Conservation (phyloP, 371 early-diverging fungal genomes). For the Mucor irregularis region DNA sequence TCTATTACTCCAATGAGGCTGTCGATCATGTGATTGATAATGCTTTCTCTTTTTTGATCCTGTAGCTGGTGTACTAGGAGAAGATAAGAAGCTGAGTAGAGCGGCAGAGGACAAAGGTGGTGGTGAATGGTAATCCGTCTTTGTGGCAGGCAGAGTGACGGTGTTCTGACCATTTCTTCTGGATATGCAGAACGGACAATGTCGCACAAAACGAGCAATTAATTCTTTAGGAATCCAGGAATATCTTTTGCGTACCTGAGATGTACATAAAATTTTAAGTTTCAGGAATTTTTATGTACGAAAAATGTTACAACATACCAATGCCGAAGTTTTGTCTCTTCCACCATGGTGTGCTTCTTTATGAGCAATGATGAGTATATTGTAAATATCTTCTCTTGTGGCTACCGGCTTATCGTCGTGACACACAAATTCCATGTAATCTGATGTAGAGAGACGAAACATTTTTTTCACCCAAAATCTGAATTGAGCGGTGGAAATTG, state of each 20-base stretch:
- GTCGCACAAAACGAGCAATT: conserved; percentile 59
- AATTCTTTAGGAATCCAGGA: conserved; percentile 67
- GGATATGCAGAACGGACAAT: conserved; percentile 57
- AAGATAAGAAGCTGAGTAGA: neutral
- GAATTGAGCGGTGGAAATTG: conserved; percentile 67
- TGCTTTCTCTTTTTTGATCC: neutral
- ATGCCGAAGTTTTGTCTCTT: conserved; percentile 64
- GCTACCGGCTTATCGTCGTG: conserved; percentile 63
- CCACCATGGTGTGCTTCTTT: conserved; percentile 65
- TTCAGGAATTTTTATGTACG: neutral
- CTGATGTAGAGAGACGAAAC: conserved; percentile 46
- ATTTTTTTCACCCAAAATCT: conserved; percentile 71
- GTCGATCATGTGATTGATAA: neutral
- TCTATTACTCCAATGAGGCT: neutral
- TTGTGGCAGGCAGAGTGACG: neutral
- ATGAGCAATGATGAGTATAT: conserved; percentile 56
- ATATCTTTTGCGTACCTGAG: conserved; percentile 52
- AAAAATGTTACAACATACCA: conserved; percentile 38
- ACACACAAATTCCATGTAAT: conserved; percentile 45
- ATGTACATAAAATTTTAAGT: too few species aligned
- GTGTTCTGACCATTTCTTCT: conserved; percentile 30
- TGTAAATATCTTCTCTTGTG: conserved; percentile 59
- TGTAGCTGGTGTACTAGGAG: neutral
- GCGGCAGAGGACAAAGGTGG: neutral
- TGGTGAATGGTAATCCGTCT: neutral